A percentile compares a stretch with the other conserved stretches of the same genome.
Conservation (phyloP, 768 basidiomycete species). For the Psilocybe cyanescens region DNA sequence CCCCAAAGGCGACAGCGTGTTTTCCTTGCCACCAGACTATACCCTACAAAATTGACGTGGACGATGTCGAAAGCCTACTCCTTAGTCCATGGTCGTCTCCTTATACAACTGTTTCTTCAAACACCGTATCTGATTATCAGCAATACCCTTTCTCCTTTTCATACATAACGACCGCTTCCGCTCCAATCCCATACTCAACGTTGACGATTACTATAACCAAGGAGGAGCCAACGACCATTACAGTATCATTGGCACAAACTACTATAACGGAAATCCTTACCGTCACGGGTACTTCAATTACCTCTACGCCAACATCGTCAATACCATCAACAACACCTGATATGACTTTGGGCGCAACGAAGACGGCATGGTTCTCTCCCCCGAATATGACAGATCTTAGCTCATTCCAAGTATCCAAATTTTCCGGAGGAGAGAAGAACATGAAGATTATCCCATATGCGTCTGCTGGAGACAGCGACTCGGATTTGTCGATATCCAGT, state of each 20-base stretch:
- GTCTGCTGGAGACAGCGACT: slow-evolving; percentile 29
- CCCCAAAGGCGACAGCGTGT: background rate
- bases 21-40: background rate
- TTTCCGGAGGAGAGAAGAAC: slow-evolving; percentile 58
- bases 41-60: background rate
- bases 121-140: slow-evolving; percentile 1
- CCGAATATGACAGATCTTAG: slow-evolving; percentile 58
- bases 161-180: slow-evolving; percentile 1
- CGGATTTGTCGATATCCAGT: slow-evolving; percentile 4
- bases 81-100: slow-evolving; percentile 5
- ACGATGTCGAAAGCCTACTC: slow-evolving; percentile 15
- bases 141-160: slow-evolving; percentile 27
- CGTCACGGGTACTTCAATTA: slow-evolving; percentile 20
- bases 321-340: slow-evolving; percentile 3
- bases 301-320: slow-evolving; percentile 9
- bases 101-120: background rate
- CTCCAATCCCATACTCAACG: background rate
- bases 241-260: slow-evolving; percentile 15
- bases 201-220: slow-evolving; percentile 20
- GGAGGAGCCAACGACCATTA: slow-evolving; percentile 22
- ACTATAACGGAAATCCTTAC: slow-evolving; percentile 30
- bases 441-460: slow-evolving; percentile 54
- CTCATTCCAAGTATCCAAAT: slow-evolving; percentile 60
- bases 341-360: slow-evolving; percentile 13
- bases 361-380: slow-evolving; percentile 54